Evolutionary conservation across 78 protist genomes (phyloP), one percentile per base, ranked within the genome.

Genomic region (Creolimax fragrantissima): DNA sequence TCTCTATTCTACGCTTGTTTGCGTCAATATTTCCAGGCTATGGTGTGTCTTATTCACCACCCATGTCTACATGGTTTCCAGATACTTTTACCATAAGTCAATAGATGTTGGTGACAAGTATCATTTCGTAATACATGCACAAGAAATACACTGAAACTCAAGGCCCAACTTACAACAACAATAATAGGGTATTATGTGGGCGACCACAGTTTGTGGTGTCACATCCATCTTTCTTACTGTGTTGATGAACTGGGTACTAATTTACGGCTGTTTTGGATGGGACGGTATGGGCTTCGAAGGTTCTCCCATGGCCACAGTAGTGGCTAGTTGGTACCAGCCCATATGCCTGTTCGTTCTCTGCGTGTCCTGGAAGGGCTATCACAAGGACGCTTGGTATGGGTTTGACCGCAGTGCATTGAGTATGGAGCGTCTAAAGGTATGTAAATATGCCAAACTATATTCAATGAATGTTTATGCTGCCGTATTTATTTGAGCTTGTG

Each of bases 1-100:
- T 44, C 83, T 11, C 81, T 90, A 35, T 41, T 81, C 81, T 90
- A 90, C 83, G 92, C 92, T 35, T 90, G 92, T 42, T 4, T 90
- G 4, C 45, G 92, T 24, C 92, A 90, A 43, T 90, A 90, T 42
- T 90, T 90, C 83, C 92, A 90, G 83, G 92, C 58, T 90, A 90
- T 88, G 90, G 86, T 35, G 35, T 58, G 74, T 58, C 11, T 58
- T 17, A n/a, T n/a, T n/a, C n/a, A n/a, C n/a, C n/a, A n/a, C n/a
- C n/a, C n/a, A n/a, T n/a, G n/a, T n/a, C n/a, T n/a, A n/a, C n/a
- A n/a, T n/a, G n/a, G n/a, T n/a, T n/a, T n/a, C n/a, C n/a, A n/a
- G n/a, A n/a, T n/a, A n/a, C n/a, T n/a, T n/a, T n/a, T n/a, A n/a
- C n/a, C n/a, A n/a, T n/a, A n/a, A n/a, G n/a, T n/a, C n/a, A n/a